phyloP scores from a whole-genome alignment of 169 alveolate species.

The Plasmodium sp. region DNA sequence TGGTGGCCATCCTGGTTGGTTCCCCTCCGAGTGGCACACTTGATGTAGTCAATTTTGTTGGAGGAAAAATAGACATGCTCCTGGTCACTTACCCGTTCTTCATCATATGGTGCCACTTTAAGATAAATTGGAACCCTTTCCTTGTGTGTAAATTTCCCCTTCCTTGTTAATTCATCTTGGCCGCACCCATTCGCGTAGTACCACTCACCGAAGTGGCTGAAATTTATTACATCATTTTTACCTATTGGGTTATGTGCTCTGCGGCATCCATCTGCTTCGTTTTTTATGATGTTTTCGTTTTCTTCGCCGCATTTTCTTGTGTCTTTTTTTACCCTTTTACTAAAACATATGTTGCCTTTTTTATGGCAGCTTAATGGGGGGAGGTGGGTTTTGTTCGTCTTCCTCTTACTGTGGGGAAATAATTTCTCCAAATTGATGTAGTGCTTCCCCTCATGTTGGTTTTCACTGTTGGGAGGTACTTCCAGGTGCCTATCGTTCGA shows the following conservation, averaged over 20 bases:
- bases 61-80: constrained; percentile 12
- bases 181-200: not conserved
- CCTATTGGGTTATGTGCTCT: not conserved
- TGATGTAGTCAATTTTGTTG: constrained; percentile 44
- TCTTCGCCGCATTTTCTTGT: not conserved
- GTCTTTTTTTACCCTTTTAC: not conserved
- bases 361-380: not conserved
- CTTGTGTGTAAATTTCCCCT: not conserved
- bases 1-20: not conserved
- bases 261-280: not conserved
- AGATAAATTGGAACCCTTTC: not conserved
- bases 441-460: constrained; percentile 7
- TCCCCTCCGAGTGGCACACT: not conserved
- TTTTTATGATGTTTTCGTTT: not conserved
- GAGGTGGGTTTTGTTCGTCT: not conserved
- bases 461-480: not conserved
- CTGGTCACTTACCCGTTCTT: not conserved
- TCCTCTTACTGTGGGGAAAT: constrained; percentile 8
- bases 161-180: not conserved
- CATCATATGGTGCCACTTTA: not conserved
- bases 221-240: constrained; percentile 23
- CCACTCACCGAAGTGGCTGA: not conserved
- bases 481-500: not conserved
- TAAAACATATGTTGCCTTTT: not conserved
- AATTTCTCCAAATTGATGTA: constrained; percentile 5